A percentile compares a stretch with the other conserved stretches of the same genome.
Evolutionary conservation across 2,329 filamentous ascomycete species (phyloP).

Genomic region (Epichloe scottii): DNA sequence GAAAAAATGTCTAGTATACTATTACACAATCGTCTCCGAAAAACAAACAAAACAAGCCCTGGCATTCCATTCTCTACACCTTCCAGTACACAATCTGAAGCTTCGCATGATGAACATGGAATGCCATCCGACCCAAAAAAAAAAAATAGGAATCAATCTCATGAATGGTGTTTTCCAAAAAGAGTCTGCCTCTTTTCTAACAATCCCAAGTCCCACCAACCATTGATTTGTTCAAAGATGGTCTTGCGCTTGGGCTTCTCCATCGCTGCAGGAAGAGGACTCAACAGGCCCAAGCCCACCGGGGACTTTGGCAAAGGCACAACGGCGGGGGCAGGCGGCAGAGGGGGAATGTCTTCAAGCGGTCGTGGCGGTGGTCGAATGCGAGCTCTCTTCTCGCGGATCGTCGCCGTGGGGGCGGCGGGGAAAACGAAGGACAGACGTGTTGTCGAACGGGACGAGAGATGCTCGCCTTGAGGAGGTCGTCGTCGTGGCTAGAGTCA

Average conservation of each 20-base stretch:
- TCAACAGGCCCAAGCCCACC: slow-evolving; percentile 1
- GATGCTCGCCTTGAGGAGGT: slow-evolving; percentile 16
- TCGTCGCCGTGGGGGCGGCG: slow-evolving; percentile 24
- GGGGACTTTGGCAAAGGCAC: slow-evolving; percentile 6
- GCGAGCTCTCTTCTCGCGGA: slow-evolving; percentile 12
- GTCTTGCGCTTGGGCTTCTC: slow-evolving; percentile 31
- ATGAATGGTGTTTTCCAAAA: slow-evolving; percentile 11
- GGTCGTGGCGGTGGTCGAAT: slow-evolving; percentile 14
- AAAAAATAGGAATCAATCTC: background rate
- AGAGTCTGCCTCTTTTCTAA: slow-evolving; percentile 31
- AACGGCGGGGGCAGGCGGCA: slow-evolving; percentile 13
- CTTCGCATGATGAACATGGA: background rate
- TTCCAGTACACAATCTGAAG: background rate
- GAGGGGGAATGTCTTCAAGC: slow-evolving; percentile 15
- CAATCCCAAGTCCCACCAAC: slow-evolving; percentile 42
- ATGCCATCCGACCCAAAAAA: background rate
- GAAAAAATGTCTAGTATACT: too few species aligned
- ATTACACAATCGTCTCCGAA: background rate
- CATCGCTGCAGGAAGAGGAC: slow-evolving; percentile 8
- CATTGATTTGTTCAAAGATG: slow-evolving; percentile 34
- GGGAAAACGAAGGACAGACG: slow-evolving; percentile 15
- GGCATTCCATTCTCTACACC: background rate
- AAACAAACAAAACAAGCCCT: background rate
- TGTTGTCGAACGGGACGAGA: slow-evolving; percentile 6
- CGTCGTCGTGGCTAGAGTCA: slow-evolving; percentile 19